Percentiles rank a stretch among this genome's conserved stretches.
These are phyloP conservation scores for Lachnellula hyalina DNA, from an alignment of 2,329 filamentous ascomycete genomes.

Conservation along the genomic window DNA sequence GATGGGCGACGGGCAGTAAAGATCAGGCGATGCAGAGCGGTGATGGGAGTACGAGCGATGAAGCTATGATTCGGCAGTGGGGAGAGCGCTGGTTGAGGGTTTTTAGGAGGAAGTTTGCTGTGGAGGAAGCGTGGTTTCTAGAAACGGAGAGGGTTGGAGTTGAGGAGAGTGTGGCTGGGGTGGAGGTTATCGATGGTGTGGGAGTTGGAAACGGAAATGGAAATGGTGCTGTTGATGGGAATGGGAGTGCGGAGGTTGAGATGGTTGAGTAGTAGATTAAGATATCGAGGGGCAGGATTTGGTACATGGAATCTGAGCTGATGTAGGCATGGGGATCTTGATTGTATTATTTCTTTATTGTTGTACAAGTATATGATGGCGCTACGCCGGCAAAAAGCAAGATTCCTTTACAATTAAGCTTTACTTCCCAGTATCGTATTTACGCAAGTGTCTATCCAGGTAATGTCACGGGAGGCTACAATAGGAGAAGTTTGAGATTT, in stretches of 20 bases:
- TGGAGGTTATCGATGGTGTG: slow-evolving; percentile 1
- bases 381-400: not conserved
- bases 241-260: not conserved
- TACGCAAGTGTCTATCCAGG: no score
- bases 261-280: not conserved
- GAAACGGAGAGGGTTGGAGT: slow-evolving; percentile 32
- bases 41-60: slow-evolving; percentile 52
- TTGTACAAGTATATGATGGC: not conserved
- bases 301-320: not conserved
- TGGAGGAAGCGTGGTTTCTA: slow-evolving; percentile 68
- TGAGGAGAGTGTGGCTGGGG: slow-evolving; percentile 8
- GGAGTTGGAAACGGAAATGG: not conserved
- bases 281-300: not conserved
- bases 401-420: no score
- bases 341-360: not conserved
- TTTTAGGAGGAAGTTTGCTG: slow-evolving; percentile 73
- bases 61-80: slow-evolving; percentile 70
- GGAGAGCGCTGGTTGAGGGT: slow-evolving; percentile 81
- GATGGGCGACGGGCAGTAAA: slow-evolving; percentile 67
- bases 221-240: not conserved
- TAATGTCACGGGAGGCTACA: no score
- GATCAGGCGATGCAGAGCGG: slow-evolving; percentile 69
- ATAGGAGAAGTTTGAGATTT: no score
- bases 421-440: not conserved
- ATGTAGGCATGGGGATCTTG: not conserved